Base-by-base conservation (phyloP, 202 grass and related monocot genomes). In the Saccharum hybrid region DNA sequence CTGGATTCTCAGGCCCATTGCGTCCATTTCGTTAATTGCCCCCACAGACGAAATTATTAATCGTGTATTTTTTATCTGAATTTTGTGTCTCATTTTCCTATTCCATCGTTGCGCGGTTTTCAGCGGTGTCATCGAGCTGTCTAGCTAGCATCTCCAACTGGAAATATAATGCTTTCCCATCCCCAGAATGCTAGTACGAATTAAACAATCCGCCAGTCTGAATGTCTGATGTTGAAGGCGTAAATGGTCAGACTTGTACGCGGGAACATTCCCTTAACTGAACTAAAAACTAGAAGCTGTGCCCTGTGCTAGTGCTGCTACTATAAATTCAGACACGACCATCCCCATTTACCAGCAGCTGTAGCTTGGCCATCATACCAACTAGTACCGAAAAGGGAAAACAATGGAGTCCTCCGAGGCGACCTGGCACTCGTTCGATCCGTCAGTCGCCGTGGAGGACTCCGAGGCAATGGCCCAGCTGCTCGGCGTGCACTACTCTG, bases 341-440 rank as follows among this genome's bases (percentile, higher is more conserved):
- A 69, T 15, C 67, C 66, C 74, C 80, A 74, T 71, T 57, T 74
- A 56, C 74, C 76, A 67, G 65, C 78, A 66, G 65, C 41, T 42
- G 41, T 73, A 85, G 31, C 36, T 34, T 63, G 21, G 57, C 64
- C 64, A 72, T 77, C 63, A 65, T 57, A 34, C 22, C n/a, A 68
- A 49, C 69, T 13, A 74, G 45, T 19, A 12, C 11, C 59, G 48
- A 56, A 28, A 37, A 48, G 31, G 48, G 11, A 56, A 69, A 71
- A 61, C 18, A 30, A 92, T 97, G 92, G 90, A 92, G 81, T 81
- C 83, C 26, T 84, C 83, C 3, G 91, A 98, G 70, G 84, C 88
- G 81, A 88, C 70, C 72, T 94, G 88, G 94, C 84, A 86, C 49
- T 92, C 92, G n/a, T 97, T 97, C 7, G 91, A 92, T 69, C 85